Evolutionary conservation across 2,329 filamentous ascomycete genomes (phyloP).

Genomic region (Venturiaceae sp.): DNA sequence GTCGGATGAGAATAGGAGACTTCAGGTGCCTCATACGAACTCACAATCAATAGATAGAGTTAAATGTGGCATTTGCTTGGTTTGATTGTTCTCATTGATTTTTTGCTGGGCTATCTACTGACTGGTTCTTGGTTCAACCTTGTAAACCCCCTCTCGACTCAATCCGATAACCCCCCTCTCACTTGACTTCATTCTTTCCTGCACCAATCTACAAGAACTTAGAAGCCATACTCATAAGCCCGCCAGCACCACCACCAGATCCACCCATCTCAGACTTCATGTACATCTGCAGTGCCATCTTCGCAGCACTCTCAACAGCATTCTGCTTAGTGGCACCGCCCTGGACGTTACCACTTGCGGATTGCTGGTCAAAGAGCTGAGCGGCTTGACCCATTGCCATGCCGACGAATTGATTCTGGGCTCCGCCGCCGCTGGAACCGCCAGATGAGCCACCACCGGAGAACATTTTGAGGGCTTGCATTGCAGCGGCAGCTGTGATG

Average conservation of each 20-base stretch:
- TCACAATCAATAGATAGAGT: no score
- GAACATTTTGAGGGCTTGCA: constrained; percentile 78
- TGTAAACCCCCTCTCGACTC: no score
- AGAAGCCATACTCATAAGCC: constrained; percentile 48
- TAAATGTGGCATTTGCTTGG: no score
- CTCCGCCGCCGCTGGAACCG: constrained; percentile 24
- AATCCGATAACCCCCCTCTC: no score
- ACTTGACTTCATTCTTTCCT: neutral
- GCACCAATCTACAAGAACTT: constrained; percentile 40
- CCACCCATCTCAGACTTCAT: constrained; percentile 59
- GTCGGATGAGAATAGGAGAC: no score
- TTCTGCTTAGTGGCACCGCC: constrained; percentile 66
- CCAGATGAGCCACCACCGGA: constrained; percentile 37
- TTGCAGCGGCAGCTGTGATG: constrained; percentile 55
- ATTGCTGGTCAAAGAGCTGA: constrained; percentile 61
- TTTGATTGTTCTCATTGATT: no score
- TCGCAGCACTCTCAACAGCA: constrained; percentile 66
- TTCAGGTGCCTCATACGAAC: no score
- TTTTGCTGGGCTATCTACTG: no score
- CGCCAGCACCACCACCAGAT: constrained; percentile 27
- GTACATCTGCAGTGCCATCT: constrained; percentile 88
- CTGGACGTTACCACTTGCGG: constrained; percentile 43
- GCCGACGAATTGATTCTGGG: constrained; percentile 70
- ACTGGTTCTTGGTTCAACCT: no score
- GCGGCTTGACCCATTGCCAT: constrained; percentile 82